Evolutionary conservation across 2,329 filamentous ascomycete genomes (phyloP).

Genomic region (Elsinoe australis): DNA sequence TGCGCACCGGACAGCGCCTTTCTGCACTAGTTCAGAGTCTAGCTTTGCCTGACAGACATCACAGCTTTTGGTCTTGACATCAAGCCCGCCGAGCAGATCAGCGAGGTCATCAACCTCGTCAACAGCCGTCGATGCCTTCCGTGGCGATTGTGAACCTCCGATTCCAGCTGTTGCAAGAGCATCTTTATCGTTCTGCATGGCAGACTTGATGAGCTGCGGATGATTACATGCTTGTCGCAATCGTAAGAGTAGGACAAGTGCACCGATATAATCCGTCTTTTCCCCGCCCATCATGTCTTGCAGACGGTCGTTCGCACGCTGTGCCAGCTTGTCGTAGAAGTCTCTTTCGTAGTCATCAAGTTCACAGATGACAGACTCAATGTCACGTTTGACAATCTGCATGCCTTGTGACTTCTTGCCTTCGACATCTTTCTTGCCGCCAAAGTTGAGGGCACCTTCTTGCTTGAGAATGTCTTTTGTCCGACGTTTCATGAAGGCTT

Average conservation of each 20-base stretch:
- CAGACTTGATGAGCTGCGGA: conserved; percentile 75
- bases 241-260: conserved; percentile 82
- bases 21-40: conserved; percentile 46
- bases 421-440: conserved; percentile 56
- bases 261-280: conserved; percentile 83
- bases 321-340: conserved; percentile 79
- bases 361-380: conserved; percentile 69
- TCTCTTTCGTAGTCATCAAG: conserved; percentile 72
- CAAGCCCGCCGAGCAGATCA: conserved; percentile 77
- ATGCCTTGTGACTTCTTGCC: conserved; percentile 57
- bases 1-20: conserved; percentile 54
- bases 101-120: conserved; percentile 74
- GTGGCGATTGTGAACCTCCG: conserved; percentile 38
- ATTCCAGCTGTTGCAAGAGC: conserved; percentile 55
- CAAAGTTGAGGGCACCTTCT: conserved; percentile 70
- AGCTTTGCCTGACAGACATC: conserved; percentile 73
- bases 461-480: conserved; percentile 95
- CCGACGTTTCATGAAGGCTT: conserved; percentile 96
- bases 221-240: conserved; percentile 93
- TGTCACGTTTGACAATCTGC: conserved; percentile 84
- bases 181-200: conserved; percentile 81
- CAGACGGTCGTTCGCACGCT: conserved; percentile 76
- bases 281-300: conserved; percentile 78
- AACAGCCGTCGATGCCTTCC: conserved; percentile 35
- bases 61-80: conserved; percentile 68